phyloP scores from a whole-genome alignment of 352 stramenopile genomes.

The Phytophthora cajani region DNA sequence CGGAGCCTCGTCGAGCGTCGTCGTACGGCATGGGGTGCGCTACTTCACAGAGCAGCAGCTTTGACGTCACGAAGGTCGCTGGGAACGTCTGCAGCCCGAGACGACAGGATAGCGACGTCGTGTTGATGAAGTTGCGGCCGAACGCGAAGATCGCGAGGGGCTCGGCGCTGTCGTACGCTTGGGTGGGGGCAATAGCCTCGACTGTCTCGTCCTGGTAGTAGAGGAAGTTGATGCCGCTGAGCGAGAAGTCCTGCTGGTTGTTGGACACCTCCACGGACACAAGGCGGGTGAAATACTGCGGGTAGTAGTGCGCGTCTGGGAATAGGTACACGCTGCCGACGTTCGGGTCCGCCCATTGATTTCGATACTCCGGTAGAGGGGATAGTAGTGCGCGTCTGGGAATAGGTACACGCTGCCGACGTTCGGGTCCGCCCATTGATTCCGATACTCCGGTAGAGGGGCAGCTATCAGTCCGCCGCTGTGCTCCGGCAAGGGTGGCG shows the following conservation, averaged over 20 bases:
- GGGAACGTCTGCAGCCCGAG: constrained; percentile 80
- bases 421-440: constrained; percentile 63
- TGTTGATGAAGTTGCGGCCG: constrained; percentile 93
- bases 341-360: constrained; percentile 63
- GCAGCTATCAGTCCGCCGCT: constrained; percentile 62
- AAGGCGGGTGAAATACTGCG: constrained; percentile 86
- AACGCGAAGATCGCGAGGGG: constrained; percentile 69
- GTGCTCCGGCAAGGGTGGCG: constrained; percentile 71
- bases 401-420: constrained; percentile 81
- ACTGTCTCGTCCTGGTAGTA: constrained; percentile 92
- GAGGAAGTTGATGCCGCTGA: constrained; percentile 91
- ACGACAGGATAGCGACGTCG: constrained; percentile 88
- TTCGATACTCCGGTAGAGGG: constrained; percentile 78
- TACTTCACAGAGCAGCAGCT: constrained; percentile 92
- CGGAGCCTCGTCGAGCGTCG: constrained; percentile 23
- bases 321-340: constrained; percentile 81
- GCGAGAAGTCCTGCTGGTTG: constrained; percentile 96
- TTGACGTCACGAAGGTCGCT: constrained; percentile 89
- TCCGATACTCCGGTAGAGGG: constrained; percentile 78
- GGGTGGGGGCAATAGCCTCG: constrained; percentile 59
- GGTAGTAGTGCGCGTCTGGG: constrained; percentile 84
- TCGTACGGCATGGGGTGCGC: constrained; percentile 45
- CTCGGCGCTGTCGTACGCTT: constrained; percentile 51
- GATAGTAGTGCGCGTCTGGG: constrained; percentile 84
- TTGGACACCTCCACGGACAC: constrained; percentile 95